Percentiles rank a stretch among this genome's conserved stretches.
Conservation (phyloP, 805 yeast genomes). For the Nakazawaea populi region DNA sequence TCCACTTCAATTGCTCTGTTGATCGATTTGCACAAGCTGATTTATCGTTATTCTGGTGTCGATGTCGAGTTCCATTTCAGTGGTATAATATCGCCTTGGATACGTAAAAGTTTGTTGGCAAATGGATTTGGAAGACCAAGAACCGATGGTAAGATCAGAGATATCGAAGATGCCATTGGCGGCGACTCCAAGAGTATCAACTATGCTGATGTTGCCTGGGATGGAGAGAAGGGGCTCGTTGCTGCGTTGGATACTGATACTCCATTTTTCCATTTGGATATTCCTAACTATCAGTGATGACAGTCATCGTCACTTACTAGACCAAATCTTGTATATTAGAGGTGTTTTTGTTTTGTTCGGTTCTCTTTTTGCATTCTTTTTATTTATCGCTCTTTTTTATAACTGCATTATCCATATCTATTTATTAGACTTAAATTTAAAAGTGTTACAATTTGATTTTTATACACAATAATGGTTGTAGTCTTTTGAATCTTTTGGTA, state of each 20-base stretch:
- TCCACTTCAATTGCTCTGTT: constrained; percentile 75
- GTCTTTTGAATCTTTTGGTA: background rate
- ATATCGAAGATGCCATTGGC: constrained; percentile 12
- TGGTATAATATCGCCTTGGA: constrained; percentile 84
- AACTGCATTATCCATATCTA: background rate
- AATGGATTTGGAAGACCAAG: constrained; percentile 61
- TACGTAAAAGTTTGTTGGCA: constrained; percentile 65
- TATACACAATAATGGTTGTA: background rate
- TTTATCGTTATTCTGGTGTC: constrained; percentile 69
- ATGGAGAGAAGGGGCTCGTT: constrained; percentile 13
- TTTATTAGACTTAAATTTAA: too few species aligned
- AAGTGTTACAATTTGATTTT: background rate
- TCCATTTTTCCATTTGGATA: constrained; percentile 75
- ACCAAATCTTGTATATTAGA: background rate
- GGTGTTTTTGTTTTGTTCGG: background rate
- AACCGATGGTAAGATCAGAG: constrained; percentile 28
- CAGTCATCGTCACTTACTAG: background rate
- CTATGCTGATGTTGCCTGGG: constrained; percentile 18
- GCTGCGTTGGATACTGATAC: constrained; percentile 61
- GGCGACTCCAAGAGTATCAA: background rate
- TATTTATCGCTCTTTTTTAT: background rate
- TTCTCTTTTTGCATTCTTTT: background rate
- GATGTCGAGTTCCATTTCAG: constrained; percentile 88
- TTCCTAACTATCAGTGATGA: constrained; percentile 43
- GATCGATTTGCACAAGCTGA: constrained; percentile 67